Evolutionary conservation across 2,329 filamentous ascomycete species (phyloP), one percentile per base, ranked within the genome.

Genomic region (Fusarium sacchari): DNA sequence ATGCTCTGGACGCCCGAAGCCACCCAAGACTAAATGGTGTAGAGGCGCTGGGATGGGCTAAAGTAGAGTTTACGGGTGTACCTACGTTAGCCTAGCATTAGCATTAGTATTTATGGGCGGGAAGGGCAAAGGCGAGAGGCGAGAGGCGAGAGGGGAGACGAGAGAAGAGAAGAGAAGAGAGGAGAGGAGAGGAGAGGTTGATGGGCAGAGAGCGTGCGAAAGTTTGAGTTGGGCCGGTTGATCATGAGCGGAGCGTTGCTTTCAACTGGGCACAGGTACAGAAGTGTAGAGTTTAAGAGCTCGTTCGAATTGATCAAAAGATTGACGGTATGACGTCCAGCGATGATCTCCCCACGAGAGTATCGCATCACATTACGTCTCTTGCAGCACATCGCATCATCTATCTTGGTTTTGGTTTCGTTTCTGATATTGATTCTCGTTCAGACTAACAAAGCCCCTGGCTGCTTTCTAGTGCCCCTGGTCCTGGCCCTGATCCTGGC

Each of bases 31-130:
- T 52, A 55, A 53, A 56, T 60, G 64, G 55, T 22, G 55, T 22
- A 46, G 62, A 66, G 64, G 61, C 69, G 69, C 68, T 62, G 64
- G 58, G 57, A 60, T 59, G 69, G 69, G 55, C 69, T 66, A 64
- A 72, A 53, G 57, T 71, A 71, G 60, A 73, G 60, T 73, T 71
- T 58, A 67, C 71, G 71, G 71, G 70, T 73, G 71, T 73, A 73
- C 71, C 71, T 73, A 73, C 71, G 71, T 73, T 73, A 73, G 71
- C 28, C 66, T 53, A 69, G 52, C 36, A 62, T 62, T 62, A 40
- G 47, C 34, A 62, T 67, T 61, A 69, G 47, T 30, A 46, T 62
- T 62, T 47, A 44, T 66, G 64, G 55, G 39, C 58, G 63, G 69
- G 69, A 71, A 47, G 69, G 61, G 42, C 39, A 46, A 59, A 44